Base-by-base conservation (phyloP, 2,329 filamentous ascomycete species). In the Seiridium unicorne region DNA sequence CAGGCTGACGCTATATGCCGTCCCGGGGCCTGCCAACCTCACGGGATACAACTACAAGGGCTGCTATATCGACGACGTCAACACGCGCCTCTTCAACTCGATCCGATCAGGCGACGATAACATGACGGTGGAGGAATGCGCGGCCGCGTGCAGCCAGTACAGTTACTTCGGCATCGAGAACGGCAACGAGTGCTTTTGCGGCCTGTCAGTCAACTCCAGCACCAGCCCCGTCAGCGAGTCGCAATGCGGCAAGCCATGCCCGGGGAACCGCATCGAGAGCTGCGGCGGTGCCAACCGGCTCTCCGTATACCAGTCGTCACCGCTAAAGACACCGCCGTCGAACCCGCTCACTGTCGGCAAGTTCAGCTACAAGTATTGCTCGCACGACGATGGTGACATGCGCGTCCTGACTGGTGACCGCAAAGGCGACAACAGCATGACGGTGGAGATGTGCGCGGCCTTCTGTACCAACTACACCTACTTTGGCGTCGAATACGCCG, bases 211-310 rank as follows among this genome's bases (percentile, higher is more conserved):
- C 34, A 79, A 85, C 61, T n/a, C 49, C 4, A 74, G 85, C 51
- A 69, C 68, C 9, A 70, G 68, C 1, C 70, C 72, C 1, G 79
- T 78, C 35, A 71, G 76, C 8, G 83, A 87, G 34, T 68, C 72
- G 3, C 77, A 81, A 44, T 88, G 85, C 71, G 78, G 76, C 60
- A 73, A 85, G 55, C 65, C 76, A 36, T 84, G 82, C 59, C 76
- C 79, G 8, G 78, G 79, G 46, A 75, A 84, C 64, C 74, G 75
- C 10, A 75, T 81, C 10, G 70, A 76, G 55, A 77, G 84, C 59
- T 73, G 85, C 67, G 82, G 86, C 60, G 82, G 81, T 38, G 79
- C 80, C 31, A 76, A 76, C 49, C 77, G 81, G 26, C 71, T 88
- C 59, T 80, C 78, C 7, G 82, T 80, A 56, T 87, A 87, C 72